Evolutionary conservation across 345 rosid genomes (phyloP), one percentile per base, ranked within the genome.

Genomic region (Salix dunnii): DNA sequence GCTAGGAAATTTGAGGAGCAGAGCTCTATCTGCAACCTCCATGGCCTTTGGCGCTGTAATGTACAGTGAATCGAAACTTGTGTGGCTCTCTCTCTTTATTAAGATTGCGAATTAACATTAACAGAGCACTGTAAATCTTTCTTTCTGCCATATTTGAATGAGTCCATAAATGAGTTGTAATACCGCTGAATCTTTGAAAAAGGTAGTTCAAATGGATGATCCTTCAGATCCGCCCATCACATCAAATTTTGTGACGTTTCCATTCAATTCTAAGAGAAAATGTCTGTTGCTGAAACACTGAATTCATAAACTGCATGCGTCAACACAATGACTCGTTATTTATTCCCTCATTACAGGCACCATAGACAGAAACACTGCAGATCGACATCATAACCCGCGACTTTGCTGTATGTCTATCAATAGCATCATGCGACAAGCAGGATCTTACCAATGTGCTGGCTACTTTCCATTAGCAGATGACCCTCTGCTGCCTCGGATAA

Each of bases 391-490:
- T 3, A 16, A 53, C 20, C 20, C n/a, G 6, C 3, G 31, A 7
- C 31, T 1, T 42, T 36, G 46, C 27, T 23, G 48, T 36, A 8
- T 2, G 16, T 25, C 38, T 43, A 55, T 16, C 48, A 43, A 68
- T 33, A 36, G 68, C 33, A 71, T 87, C 79, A 92, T 8, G 91
- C 77, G 65, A 85, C 72, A 46, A 92, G 97, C 70, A 95, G 49
- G 75, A 95, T 92, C 84, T 95, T 95, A 51, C 99, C 97, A 20
- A 89, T 81, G 70, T 95, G 99, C 66, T 75, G 49, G 82, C 93
- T 88, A 72, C 94, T 91, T 86, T 92, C 97, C 87, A 92, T 85
- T 25, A 90, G 91, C 67, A 81, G 84, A 81, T 91, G 98, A 74
- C 85, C 93, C 76, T 91, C 92, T 27, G 89, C 93, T 17, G 91